These are phyloP conservation scores for Cordia subcordata DNA, from an alignment of 257 asterid genomes.

Conservation along the genomic window DNA sequence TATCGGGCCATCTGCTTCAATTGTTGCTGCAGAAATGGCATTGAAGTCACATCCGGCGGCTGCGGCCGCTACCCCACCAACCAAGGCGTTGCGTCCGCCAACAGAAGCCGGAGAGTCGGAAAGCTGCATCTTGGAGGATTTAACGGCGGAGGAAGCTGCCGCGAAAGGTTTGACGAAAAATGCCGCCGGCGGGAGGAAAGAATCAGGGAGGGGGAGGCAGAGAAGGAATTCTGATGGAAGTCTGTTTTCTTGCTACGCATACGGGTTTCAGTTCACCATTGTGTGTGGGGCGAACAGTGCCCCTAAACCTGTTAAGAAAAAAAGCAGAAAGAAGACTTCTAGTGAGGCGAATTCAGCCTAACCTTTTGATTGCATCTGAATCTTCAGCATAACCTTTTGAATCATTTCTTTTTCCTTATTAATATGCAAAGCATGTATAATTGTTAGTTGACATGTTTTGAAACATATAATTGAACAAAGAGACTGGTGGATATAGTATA, in stretches of 20 bases:
- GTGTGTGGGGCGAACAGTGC: constrained; percentile 49
- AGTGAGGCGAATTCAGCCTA: constrained; percentile 31
- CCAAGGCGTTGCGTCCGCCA: neutral
- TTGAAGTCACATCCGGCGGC: constrained; percentile 20
- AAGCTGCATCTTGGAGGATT: constrained; percentile 52
- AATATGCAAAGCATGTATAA: too few species aligned
- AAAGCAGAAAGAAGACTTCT: constrained; percentile 29
- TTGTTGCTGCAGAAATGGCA: constrained; percentile 76
- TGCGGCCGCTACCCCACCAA: neutral
- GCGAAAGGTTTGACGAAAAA: constrained; percentile 45
- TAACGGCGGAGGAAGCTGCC: constrained; percentile 54
- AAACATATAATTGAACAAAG: too few species aligned
- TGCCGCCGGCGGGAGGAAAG: constrained; percentile 28
- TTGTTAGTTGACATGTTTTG: too few species aligned
- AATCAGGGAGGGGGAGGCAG: constrained; percentile 5
- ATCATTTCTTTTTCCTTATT: too few species aligned
- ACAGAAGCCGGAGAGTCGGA: constrained; percentile 21
- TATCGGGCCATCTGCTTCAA: constrained; percentile 81
- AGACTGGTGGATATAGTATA: too few species aligned
- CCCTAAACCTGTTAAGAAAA: constrained; percentile 16
- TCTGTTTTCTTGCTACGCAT: constrained; percentile 50
- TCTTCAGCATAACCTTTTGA: too few species aligned
- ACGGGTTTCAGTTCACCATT: constrained; percentile 65
- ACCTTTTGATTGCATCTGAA: neutral
- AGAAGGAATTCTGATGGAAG: constrained; percentile 43